phyloP scores from a whole-genome alignment of 1,284 basidiomycete species.

The Microbotryum scabiosae region DNA sequence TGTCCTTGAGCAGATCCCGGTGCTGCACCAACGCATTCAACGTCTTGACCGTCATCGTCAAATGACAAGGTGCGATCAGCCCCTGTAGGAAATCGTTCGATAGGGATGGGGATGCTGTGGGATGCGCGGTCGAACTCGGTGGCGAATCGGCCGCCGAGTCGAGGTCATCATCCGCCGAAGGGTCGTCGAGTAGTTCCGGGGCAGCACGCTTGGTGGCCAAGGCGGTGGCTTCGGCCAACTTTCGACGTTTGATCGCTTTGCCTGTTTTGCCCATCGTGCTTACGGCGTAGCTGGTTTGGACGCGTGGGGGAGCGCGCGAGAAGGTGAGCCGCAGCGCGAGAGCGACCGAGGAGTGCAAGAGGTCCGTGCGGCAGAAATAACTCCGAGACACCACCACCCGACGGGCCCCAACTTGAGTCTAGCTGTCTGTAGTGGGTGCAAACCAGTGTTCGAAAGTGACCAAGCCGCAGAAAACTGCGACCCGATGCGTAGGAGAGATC shows the following conservation, averaged over 20 bases:
- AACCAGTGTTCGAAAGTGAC: too few species aligned
- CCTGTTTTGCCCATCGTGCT: constrained; percentile 10
- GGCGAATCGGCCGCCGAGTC: background rate
- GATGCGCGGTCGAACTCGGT: background rate
- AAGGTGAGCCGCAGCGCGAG: too few species aligned
- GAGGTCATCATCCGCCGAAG: background rate
- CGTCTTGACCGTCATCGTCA: constrained; percentile 6
- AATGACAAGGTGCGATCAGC: background rate
- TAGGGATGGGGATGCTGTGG: background rate
- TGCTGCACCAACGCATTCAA: constrained; percentile 7
- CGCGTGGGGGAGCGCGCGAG: too few species aligned
- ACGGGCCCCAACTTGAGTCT: too few species aligned
- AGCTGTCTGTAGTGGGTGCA: too few species aligned
- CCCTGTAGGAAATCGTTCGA: constrained; percentile 1
- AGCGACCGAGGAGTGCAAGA: too few species aligned
- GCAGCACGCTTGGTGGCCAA: background rate
- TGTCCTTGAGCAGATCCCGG: background rate
- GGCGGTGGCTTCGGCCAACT: background rate
- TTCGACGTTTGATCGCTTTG: constrained; percentile 5
- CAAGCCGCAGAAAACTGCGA: too few species aligned
- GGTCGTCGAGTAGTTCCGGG: background rate
- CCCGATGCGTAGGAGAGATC: too few species aligned
- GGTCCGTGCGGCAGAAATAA: too few species aligned
- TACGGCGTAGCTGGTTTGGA: too few species aligned
- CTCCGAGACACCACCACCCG: too few species aligned